Conservation (phyloP, 2,329 filamentous ascomycete species). For the Ophidiomyces ophidiicola region DNA sequence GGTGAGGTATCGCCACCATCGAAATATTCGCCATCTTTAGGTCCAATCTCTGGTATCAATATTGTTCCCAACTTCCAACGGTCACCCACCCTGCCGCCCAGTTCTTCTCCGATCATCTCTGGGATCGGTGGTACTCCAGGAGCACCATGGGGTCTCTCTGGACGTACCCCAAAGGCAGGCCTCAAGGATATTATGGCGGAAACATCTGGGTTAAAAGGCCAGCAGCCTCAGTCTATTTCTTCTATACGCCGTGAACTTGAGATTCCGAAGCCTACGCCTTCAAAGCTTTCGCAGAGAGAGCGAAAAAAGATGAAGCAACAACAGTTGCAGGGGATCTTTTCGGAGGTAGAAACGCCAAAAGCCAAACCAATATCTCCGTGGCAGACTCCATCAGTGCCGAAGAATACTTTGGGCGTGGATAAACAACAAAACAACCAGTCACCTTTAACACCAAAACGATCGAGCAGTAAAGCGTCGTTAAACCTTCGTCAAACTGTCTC, state of each 20-base stretch:
- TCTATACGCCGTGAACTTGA: conserved; percentile 29
- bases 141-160: conserved; percentile 42
- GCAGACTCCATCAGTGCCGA: conserved; percentile 43
- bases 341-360: conserved; percentile 26
- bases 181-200: conserved; percentile 66
- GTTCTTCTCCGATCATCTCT: conserved; percentile 19
- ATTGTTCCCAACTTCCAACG: not conserved
- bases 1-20: conserved; percentile 17
- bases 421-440: conserved; percentile 1
- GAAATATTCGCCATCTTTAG: not conserved
- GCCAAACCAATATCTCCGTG: conserved; percentile 44
- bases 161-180: conserved; percentile 53
- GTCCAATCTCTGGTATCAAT: no score
- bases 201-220: conserved; percentile 39
- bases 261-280: conserved; percentile 28
- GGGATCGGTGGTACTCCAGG: conserved; percentile 20
- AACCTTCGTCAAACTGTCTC: conserved; percentile 51
- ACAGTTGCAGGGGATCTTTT: conserved; percentile 39
- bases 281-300: conserved; percentile 81
- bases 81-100: not conserved
- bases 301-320: conserved; percentile 70
- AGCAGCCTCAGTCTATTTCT: conserved; percentile 42
- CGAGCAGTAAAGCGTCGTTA: conserved; percentile 38
- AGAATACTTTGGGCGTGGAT: conserved; percentile 5
- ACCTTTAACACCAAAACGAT: conserved; percentile 13